Percentiles rank a stretch among this genome's conserved stretches.
Conservation (phyloP, 2,329 filamentous ascomycete species). For the Fusarium continuum region DNA sequence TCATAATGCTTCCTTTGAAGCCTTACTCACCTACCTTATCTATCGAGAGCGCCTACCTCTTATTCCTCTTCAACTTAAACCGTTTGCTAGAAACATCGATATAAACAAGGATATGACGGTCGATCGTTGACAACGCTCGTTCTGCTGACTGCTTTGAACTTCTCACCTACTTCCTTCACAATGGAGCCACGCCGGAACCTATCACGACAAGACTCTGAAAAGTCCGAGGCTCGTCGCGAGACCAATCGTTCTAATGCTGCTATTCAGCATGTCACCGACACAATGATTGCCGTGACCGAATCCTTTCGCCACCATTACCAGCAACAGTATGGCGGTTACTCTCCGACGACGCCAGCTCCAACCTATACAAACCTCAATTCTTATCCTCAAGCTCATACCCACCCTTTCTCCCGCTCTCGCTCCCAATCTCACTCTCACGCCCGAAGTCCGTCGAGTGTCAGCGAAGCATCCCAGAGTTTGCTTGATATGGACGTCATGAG, state of each 20-base stretch:
- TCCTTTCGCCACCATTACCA: constrained; percentile 41
- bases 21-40: not conserved
- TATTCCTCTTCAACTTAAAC: not conserved
- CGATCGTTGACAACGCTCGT: constrained; percentile 13
- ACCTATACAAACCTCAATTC: constrained; percentile 31
- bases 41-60: not conserved
- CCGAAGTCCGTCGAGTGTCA: constrained; percentile 35
- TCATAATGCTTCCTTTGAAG: not conserved
- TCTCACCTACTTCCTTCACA: constrained; percentile 15
- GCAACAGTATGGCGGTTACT: constrained; percentile 23
- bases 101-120: constrained; percentile 17
- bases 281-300: constrained; percentile 42
- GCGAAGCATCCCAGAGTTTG: constrained; percentile 34
- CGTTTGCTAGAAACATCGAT: not conserved
- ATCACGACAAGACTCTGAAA: constrained; percentile 33
- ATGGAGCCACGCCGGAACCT: constrained; percentile 36
- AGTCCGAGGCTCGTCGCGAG: constrained; percentile 36
- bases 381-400: not conserved
- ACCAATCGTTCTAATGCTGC: constrained; percentile 24
- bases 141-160: constrained; percentile 26
- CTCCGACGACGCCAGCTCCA: constrained; percentile 30
- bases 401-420: not conserved
- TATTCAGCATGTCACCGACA: constrained; percentile 35
- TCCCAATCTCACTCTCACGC: constrained; percentile 9
- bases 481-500: constrained; percentile 30